Evolutionary conservation across 495 filamentous ascomycete species (phyloP).

Genomic region (Lentithecium fluviatile): DNA sequence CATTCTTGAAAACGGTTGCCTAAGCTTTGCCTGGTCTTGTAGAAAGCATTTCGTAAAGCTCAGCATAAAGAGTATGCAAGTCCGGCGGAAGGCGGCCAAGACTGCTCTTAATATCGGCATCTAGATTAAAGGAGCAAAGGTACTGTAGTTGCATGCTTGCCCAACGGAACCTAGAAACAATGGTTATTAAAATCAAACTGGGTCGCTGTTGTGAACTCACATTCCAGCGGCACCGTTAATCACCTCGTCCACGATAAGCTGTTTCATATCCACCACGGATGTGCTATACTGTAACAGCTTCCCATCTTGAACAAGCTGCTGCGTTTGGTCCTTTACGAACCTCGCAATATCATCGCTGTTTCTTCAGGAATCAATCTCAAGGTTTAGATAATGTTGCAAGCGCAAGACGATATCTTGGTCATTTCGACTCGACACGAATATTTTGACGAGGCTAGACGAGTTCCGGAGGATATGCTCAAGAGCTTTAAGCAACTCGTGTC

Average conservation of each 20-base stretch:
- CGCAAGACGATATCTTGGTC: conserved; percentile 42
- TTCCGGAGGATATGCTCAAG: conserved; percentile 38
- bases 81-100: conserved; percentile 38
- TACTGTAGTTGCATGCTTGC: conserved; percentile 41
- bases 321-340: conserved; percentile 36
- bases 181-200: conserved; percentile 3
- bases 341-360: conserved; percentile 40
- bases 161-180: conserved; percentile 42
- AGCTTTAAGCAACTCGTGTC: conserved; percentile 41
- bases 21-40: conserved; percentile 11
- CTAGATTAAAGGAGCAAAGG: conserved; percentile 35
- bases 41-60: conserved; percentile 32
- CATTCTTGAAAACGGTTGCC: conserved; percentile 22
- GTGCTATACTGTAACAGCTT: conserved; percentile 7
- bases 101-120: conserved; percentile 26
- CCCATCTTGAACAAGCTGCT: conserved; percentile 25
- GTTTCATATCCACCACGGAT: conserved; percentile 18
- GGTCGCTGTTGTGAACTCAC: conserved; percentile 27
- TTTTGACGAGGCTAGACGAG: conserved; percentile 41
- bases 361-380: conserved; percentile 38
- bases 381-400: conserved; percentile 36
- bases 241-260: conserved; percentile 36
- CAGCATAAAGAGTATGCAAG: conserved; percentile 34
- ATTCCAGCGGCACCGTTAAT: conserved; percentile 41
- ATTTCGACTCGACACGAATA: conserved; percentile 46